Conservation (phyloP, 352 stramenopile species). For the Aphanomyces stellatus region DNA sequence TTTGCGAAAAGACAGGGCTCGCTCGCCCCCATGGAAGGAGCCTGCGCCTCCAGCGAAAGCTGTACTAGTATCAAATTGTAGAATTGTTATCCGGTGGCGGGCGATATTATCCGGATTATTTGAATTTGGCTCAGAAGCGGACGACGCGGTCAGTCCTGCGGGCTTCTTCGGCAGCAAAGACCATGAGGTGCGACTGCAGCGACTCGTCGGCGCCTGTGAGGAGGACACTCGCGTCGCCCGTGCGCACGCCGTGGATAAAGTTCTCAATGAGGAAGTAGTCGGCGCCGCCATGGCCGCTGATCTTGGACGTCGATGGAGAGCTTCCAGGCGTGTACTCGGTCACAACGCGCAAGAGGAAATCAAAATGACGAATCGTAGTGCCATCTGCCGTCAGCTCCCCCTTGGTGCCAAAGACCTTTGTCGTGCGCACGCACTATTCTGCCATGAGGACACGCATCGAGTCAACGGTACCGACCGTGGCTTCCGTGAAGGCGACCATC, state of each 20-base stretch:
- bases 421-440: conserved; percentile 18
- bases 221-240: conserved; percentile 14
- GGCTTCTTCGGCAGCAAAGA: conserved; percentile 8
- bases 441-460: neutral
- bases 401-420: conserved; percentile 21
- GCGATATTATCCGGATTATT: neutral
- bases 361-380: conserved; percentile 13
- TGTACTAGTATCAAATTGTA: too few relatives aligned
- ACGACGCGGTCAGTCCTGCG: neutral
- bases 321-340: neutral
- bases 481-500: conserved; percentile 22
- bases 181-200: conserved; percentile 24
- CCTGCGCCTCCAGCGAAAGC: too few relatives aligned
- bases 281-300: conserved; percentile 22
- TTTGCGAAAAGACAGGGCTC: too few relatives aligned
- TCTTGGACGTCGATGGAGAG: neutral
- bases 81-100: neutral
- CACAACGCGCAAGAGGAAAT: conserved; percentile 14
- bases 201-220: conserved; percentile 21
- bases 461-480: neutral
- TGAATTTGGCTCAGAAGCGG: neutral
- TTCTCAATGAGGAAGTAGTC: conserved; percentile 24
- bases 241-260: conserved; percentile 19
- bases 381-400: conserved; percentile 21
- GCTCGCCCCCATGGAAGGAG: too few relatives aligned